phyloP scores from a whole-genome alignment of 805 yeast species.

The Ogataea sp. region DNA sequence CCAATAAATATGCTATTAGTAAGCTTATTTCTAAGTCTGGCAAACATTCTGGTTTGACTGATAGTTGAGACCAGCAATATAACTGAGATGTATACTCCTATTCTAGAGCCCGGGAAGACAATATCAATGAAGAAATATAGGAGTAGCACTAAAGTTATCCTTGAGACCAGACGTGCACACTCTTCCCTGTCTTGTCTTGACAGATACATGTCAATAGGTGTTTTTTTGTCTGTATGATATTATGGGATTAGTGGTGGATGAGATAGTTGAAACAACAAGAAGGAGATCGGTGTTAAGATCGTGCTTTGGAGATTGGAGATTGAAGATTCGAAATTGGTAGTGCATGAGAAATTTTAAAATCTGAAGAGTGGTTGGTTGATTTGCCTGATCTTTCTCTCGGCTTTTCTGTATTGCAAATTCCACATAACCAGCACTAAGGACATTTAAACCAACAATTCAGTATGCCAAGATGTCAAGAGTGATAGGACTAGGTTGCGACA shows the following conservation, averaged over 20 bases:
- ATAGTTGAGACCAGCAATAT: background rate
- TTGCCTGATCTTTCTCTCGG: no score
- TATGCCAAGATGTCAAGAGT: conserved; percentile 18
- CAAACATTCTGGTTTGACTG: conserved; percentile 12
- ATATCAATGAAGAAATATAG: background rate
- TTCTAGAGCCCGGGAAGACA: background rate
- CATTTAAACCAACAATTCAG: background rate
- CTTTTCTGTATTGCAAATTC: no score
- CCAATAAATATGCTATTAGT: background rate
- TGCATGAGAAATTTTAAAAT: no score
- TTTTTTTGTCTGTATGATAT: no score
- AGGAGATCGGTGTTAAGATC: no score
- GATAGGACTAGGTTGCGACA: conserved; percentile 51
- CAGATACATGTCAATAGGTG: background rate
- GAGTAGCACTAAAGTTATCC: background rate
- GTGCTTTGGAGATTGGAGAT: no score
- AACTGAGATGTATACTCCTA: background rate
- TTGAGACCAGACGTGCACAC: background rate
- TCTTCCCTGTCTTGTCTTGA: background rate
- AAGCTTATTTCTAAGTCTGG: background rate
- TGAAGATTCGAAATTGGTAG: no score
- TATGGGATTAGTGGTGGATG: no score
- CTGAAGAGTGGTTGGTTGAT: no score
- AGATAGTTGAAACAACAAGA: no score
- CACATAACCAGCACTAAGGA: no score